Base-by-base conservation (phyloP, 768 basidiomycete genomes). In the Tulasnella sp. region DNA sequence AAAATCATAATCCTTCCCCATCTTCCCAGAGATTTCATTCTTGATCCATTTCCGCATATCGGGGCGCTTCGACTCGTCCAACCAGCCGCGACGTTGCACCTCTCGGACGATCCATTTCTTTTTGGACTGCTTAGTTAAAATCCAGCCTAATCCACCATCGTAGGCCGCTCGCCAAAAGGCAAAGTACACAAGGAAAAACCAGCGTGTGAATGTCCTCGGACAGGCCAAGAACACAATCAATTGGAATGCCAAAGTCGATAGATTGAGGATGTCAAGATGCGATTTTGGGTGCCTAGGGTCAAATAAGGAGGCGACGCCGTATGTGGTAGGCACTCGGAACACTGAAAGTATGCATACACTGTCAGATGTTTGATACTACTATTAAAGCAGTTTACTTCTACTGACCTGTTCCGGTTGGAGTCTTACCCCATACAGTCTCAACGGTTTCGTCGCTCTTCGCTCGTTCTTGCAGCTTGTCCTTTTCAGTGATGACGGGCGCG, bases 51-150 rank as follows among this genome's bases (percentile, higher is more conserved):
- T 67, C 60, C 87, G 78, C 60, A 88, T 74, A 5, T 65, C 70
- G 0, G 91, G 88, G 24, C 76, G 72, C 21, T 83, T 77, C 47
- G 76, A 67, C 64, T 76, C 75, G 69, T 98, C 92, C n/a, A 99
- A 79, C 94, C 93, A 97, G 3, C 90, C 95, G 23, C 82, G 73
- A 3, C 78, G 74, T 59, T 86, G 80, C 1, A 97, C 77, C 65
- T 85, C 81, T 29, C 81, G 76, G 47, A 96, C 92, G 65, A 99
- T 89, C 88, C 91, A 97, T 67, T 82, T 86, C 73, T 82, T 84
- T 75, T 95, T 94, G 76, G 91, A 95, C 73, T 99, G 96, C 70
- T 88, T 87, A 9, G 90, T 90, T 60, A 99, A 76, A 10, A 97
- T 80, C 84, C 87, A 96, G 0, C 93, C 96, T 48, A 99, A 80